Percentiles rank a stretch among this genome's conserved stretches.
Conservation (phyloP, 306 rosid species). For the Cicer yamashitae region DNA sequence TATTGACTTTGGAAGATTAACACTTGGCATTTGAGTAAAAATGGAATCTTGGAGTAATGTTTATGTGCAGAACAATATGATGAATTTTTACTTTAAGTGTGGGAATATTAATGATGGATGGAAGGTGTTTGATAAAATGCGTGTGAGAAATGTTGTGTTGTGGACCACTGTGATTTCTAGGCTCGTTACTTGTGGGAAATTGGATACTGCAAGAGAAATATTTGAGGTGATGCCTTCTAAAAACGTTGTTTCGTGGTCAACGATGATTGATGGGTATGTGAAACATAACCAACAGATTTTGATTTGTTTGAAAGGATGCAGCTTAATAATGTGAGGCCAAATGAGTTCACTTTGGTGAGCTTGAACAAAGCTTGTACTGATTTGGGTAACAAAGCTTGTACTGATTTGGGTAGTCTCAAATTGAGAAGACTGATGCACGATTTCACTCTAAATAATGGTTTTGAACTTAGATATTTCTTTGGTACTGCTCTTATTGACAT, state of each 20-base stretch:
- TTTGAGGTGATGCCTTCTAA: constrained; percentile 66
- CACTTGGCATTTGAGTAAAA: constrained; percentile 58
- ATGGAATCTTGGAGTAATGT: constrained; percentile 54
- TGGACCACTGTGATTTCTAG: constrained; percentile 72
- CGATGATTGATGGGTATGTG: constrained; percentile 68
- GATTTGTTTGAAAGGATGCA: constrained; percentile 67
- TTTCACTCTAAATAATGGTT: constrained; percentile 53
- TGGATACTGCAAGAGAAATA: constrained; percentile 50
- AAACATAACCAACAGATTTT: constrained; percentile 52
- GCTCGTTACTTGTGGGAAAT: constrained; percentile 51
- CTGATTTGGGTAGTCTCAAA: constrained; percentile 62
- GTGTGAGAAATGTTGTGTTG: constrained; percentile 58
- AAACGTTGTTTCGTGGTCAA: constrained; percentile 78
- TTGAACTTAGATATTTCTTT: constrained; percentile 56
- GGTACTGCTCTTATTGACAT: constrained; percentile 75
- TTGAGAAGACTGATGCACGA: constrained; percentile 67
- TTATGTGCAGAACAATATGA: constrained; percentile 66
- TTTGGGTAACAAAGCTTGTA: too few relatives aligned
- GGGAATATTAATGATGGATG: constrained; percentile 47
- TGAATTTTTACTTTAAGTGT: constrained; percentile 64
- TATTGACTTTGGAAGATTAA: constrained; percentile 49
- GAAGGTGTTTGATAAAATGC: constrained; percentile 75
- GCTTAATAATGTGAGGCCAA: constrained; percentile 58
- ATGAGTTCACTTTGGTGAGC: constrained; percentile 66
- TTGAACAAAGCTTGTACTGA: constrained; percentile 69